Evolutionary conservation across 1,139 yeast genomes (phyloP), one percentile per base, ranked within the genome.

Genomic region (Geotrichum restrictum): DNA sequence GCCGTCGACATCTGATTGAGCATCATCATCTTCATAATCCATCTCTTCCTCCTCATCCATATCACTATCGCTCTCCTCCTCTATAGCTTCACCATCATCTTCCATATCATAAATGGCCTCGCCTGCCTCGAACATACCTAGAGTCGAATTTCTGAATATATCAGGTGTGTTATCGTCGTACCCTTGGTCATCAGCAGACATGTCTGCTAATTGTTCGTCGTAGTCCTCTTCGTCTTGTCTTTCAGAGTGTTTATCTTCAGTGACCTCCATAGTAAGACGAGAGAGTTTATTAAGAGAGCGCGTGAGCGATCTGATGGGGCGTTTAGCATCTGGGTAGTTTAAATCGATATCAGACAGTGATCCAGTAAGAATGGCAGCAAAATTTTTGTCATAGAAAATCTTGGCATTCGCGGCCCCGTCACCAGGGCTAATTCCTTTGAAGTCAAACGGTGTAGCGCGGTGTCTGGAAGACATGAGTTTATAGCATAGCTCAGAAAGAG

Each of bases 51-150:
- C 69, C 40, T 64, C 69, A 18, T 60, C 58, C 27, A 59, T 54
- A 19, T 50, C 60, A 16, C 60, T 60, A 13, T 63, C 66, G n/a
- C 60, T 63, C 22, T 62, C 67, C 43, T 63, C 64, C 19, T 61
- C 68, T 18, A 68, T 74, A 34, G 65, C 74, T 6, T 73, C 79
- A 40, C 75, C 77, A 48, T 68, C 75, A 18, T 67, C 74, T 13
- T 74, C 80, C 21, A 73, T 80, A 45, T 85, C 91, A 51, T 84
- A 82, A 57, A 83, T 88, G 39, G 81, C 77, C 50, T 86, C 95
- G 33, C 76, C 85, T 49, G 87, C 83, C 62, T 91, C 97, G 65
- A 86, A 91, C 96, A 91, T 89, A 1, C 97, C 97, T 49, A 91
- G 74, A 0, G 97, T 88, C 0, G 97, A 89, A 65, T 91, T 88